phyloP scores from a whole-genome alignment of 2,329 filamentous ascomycete species.

The Tolypocladium album region DNA sequence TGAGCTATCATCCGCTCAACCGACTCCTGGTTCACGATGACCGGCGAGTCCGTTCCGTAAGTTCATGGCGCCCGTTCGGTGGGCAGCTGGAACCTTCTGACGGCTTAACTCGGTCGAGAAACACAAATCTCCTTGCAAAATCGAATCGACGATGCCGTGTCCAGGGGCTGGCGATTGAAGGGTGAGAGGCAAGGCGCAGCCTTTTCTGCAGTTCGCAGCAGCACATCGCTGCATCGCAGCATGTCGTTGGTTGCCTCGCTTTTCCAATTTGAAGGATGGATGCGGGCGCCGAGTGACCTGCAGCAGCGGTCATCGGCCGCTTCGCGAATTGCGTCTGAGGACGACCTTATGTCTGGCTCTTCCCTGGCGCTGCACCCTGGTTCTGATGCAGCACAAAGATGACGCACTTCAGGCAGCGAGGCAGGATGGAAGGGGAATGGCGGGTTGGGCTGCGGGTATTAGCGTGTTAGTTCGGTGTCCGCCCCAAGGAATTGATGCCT shows the following conservation, averaged over 20 bases:
- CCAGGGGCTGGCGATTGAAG: neutral
- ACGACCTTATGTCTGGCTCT: neutral
- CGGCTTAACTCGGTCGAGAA: neutral
- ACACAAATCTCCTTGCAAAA: neutral
- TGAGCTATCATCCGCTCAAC: neutral
- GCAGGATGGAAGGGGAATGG: neutral
- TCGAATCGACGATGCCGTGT: neutral
- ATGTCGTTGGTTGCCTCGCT: neutral
- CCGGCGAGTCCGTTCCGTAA: neutral
- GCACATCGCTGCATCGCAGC: neutral
- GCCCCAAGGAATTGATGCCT: neutral
- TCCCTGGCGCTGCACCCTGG: neutral
- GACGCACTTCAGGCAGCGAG: neutral
- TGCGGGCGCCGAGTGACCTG: neutral
- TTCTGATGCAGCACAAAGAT: neutral
- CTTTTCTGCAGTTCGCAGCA: neutral
- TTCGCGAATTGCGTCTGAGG: neutral
- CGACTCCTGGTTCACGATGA: neutral
- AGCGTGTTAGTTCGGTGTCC: neutral
- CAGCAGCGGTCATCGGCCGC: neutral
- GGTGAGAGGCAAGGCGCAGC: neutral
- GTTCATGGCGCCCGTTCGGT: neutral
- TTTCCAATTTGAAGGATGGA: neutral
- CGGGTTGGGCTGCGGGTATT: neutral
- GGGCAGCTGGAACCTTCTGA: neutral